Evolutionary conservation across 306 rosid species (phyloP), one percentile per base, ranked within the genome.

Genomic region (Prunus dulcis): DNA sequence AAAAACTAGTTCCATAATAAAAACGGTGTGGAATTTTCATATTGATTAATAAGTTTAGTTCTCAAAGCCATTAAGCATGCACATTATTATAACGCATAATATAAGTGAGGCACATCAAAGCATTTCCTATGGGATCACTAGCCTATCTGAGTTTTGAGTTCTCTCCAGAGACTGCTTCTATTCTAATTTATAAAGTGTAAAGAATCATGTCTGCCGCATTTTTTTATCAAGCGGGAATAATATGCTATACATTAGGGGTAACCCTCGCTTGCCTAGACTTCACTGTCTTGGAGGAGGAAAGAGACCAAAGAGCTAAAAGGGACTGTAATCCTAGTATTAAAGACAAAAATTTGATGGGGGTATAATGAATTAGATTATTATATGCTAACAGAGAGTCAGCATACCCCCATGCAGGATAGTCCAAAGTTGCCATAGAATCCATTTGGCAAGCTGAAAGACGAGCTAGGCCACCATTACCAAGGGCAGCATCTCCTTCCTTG

Each of bases 331-430:
- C 58, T 47, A 69, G 6, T 49, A 47, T 13, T 63, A 28, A 30
- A 63, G 69, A 49, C 62, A 49, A 12, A 19, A 66, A 70, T 28
- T 13, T 19, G 3, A 55, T 67, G 9, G 22, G 30, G 30, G 25
- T 58, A 77, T 19, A 11, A 38, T 38, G 9, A 46, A 9, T 25
- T 15, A 9, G 25, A 70, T 20, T 69, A 62, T 10, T 23, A 3
- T 22, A 56, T 2, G 18, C 50, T 41, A 51, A 76, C 5, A 50
- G 32, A 69, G 38, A 72, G 28, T 45, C 57, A 46, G 45, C 78
- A 80, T 88, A 90, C 91, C 96, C 87, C 93, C 96, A 90, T 47
- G 96, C 96, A 83, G 96, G 96, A 80, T 86, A 86, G 78, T 90
- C 93, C 87, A 90, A 76, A 75, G 93, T 90, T 60, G 96, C 96